Conservation (phyloP, 805 yeast genomes). For the Wickerhamiella shivajii region DNA sequence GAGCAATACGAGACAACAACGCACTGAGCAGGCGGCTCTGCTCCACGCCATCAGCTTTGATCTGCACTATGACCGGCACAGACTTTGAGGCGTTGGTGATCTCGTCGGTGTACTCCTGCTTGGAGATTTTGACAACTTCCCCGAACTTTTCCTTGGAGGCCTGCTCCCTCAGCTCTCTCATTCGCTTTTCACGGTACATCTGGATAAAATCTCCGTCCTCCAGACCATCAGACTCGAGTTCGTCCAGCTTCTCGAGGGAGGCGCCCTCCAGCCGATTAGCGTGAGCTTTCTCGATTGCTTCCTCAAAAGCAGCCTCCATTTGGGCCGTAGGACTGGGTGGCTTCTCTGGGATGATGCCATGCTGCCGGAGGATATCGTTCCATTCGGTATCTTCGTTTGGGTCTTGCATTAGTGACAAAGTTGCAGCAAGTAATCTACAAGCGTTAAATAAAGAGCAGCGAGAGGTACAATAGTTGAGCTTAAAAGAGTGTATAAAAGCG, state of each 20-base stretch:
- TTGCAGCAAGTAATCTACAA: no score
- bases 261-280: conserved; percentile 69
- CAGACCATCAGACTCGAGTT: conserved; percentile 80
- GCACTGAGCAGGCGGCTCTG: conserved; percentile 62
- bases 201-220: conserved; percentile 66
- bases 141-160: conserved; percentile 52
- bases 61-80: conserved; percentile 58
- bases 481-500: no score
- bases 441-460: no score
- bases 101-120: conserved; percentile 77
- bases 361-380: conserved; percentile 85
- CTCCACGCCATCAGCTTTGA: conserved; percentile 43
- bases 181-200: conserved; percentile 58
- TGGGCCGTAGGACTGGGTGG: conserved; percentile 81
- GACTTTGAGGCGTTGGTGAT: conserved; percentile 68
- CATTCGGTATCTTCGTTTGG: conserved; percentile 97
- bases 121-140: conserved; percentile 57
- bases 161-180: conserved; percentile 55
- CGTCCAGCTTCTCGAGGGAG: conserved; percentile 71
- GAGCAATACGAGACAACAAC: conserved; percentile 43
- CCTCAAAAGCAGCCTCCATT: conserved; percentile 75
- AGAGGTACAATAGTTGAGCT: no score
- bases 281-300: conserved; percentile 64
- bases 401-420: conserved; percentile 29
- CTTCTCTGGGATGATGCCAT: conserved; percentile 85